These are phyloP conservation scores for Euphorbia peplus DNA, from an alignment of 345 rosid species.

Conservation along the genomic window DNA sequence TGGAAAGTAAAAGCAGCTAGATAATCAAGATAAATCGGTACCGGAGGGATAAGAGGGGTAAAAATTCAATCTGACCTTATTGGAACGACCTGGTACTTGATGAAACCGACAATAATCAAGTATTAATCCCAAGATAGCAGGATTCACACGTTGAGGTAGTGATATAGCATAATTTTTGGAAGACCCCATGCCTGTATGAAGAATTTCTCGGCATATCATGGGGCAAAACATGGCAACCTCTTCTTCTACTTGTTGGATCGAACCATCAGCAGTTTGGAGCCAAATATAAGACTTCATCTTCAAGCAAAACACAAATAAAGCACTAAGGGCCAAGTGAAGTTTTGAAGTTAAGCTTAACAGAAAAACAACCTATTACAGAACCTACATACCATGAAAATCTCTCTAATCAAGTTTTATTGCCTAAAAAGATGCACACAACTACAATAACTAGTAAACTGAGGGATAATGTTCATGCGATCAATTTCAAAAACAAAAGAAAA, in stretches of 20 bases:
- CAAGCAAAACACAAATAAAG: conserved; percentile 7
- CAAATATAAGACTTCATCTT: conserved; percentile 74
- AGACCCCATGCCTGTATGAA: conserved; percentile 70
- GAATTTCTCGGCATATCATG: conserved; percentile 77
- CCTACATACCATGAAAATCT: neutral
- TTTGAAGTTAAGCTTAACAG: neutral
- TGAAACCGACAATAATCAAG: conserved; percentile 91
- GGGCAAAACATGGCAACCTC: conserved; percentile 95
- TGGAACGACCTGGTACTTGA: conserved; percentile 71
- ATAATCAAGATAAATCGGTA: neutral
- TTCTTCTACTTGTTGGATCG: conserved; percentile 84
- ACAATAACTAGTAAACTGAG: neutral
- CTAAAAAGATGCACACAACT: neutral
- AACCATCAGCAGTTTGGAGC: conserved; percentile 88
- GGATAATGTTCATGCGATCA: neutral
- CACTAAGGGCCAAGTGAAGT: neutral
- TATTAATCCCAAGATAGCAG: conserved; percentile 66
- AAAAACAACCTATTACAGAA: neutral
- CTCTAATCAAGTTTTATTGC: neutral
- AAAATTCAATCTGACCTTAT: conserved; percentile 45
- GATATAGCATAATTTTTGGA: conserved; percentile 75
- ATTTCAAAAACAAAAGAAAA: neutral
- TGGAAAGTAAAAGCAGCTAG: neutral
- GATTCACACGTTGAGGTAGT: conserved; percentile 83
- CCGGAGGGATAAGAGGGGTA: neutral